Base-by-base conservation (phyloP, 2,329 filamentous ascomycete genomes). In the Sphaerostilbella broomeana region DNA sequence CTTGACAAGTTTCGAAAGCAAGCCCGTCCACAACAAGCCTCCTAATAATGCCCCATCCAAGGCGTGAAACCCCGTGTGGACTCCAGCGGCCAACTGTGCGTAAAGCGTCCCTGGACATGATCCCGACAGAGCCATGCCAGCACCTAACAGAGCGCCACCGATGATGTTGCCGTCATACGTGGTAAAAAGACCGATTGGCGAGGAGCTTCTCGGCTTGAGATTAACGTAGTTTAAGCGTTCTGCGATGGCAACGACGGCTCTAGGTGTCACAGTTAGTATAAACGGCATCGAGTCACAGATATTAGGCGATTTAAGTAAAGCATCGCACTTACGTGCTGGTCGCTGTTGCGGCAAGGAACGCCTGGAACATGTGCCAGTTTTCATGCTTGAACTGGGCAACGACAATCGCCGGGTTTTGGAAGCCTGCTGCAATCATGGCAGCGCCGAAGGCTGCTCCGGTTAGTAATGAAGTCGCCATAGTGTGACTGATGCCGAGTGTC, bases 81-180 rank as follows among this genome's bases (percentile, higher is more conserved):
- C 61, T 2, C 74, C 71, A 10, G 69, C 61, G 2, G 70, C 77
- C 9, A 77, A 51, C 57, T 85, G 80, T 0, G 73, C 70, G 34
- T 81, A 68, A 5, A 82, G 68, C 1, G 78, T 81, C 1, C 81
- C 81, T 0, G 81, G 78, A 43, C 80, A 84, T 0, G 79, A 73
- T 7, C 78, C 79, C 0, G 78, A 73, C 12, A 83, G 60, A 5
- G 75, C 69, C 79, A 84, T 82, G 40, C 81, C 81, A n/a, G 70
- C 56, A 24, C 81, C 80, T 18, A 81, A 68, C 3, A 83, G 58
- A 12, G 66, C 52, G 4, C 80, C 81, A 40, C 81, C 81, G 47
- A 82, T 48, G 32, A 83, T 58, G 54, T 85, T 84, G 40, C 77
- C 80, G 50, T 82, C 79, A 50, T 77, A 78, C 13, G 58, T 53